These are phyloP conservation scores for Babesia bigemina DNA, from an alignment of 169 alveolate species.

Conservation along the genomic window DNA sequence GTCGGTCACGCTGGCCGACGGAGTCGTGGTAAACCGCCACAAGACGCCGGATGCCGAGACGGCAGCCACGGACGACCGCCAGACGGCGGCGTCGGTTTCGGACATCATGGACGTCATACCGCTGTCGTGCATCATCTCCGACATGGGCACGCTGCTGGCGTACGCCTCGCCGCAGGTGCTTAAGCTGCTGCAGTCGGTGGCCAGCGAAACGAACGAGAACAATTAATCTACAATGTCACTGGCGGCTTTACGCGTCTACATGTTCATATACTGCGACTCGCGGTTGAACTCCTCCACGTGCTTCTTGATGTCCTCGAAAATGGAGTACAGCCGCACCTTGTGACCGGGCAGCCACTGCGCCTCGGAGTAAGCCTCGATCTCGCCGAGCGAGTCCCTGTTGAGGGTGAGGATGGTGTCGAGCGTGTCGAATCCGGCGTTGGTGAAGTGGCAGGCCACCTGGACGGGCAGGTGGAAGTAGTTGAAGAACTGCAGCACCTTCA, in stretches of 20 bases:
- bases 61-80: neutral
- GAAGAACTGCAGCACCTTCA: conserved; percentile 83
- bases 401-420: conserved; percentile 84
- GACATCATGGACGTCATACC: conserved; percentile 30
- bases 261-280: conserved; percentile 33
- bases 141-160: conserved; percentile 32
- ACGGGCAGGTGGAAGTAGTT: conserved; percentile 82
- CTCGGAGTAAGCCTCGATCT: conserved; percentile 81
- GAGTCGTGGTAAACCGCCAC: neutral
- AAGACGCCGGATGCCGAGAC: neutral
- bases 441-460: conserved; percentile 84
- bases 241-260: neutral
- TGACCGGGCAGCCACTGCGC: conserved; percentile 89
- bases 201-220: neutral
- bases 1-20: neutral
- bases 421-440: conserved; percentile 88
- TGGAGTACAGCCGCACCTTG: conserved; percentile 76
- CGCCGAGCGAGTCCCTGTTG: conserved; percentile 83
- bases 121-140: conserved; percentile 20
- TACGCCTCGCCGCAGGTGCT: conserved; percentile 27
- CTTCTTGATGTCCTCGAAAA: conserved; percentile 75
- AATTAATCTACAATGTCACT: conserved; percentile 3
- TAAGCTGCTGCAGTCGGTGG: neutral
- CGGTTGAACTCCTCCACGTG: conserved; percentile 73
- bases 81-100: neutral